Conservation (phyloP, 163 green algal genomes). For the Chloromonas sp. region DNA sequence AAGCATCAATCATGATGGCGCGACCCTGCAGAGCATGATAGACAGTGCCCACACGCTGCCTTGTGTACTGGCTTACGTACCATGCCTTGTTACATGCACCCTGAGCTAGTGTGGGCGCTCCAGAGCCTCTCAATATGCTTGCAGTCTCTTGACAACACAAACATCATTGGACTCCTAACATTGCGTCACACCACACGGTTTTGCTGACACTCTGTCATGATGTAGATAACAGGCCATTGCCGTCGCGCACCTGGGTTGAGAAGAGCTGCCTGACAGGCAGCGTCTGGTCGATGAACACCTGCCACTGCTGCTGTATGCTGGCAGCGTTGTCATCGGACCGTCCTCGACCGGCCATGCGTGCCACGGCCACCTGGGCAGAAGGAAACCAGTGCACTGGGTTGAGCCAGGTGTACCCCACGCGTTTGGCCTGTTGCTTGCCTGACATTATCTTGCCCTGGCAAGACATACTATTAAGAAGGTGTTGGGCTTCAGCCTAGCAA, state of each 20-base stretch:
- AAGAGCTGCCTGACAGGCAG: background rate
- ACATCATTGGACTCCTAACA: background rate
- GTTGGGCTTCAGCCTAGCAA: too few relatives aligned
- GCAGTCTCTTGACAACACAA: background rate
- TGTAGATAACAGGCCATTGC: background rate
- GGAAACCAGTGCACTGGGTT: background rate
- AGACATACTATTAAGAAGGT: too few relatives aligned
- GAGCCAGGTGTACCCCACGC: background rate
- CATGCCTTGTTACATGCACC: too few relatives aligned
- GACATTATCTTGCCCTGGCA: too few relatives aligned
- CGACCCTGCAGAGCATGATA: background rate
- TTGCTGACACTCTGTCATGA: background rate
- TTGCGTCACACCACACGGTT: too few relatives aligned
- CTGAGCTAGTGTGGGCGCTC: too few relatives aligned
- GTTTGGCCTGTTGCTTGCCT: too few relatives aligned
- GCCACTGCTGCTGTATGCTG: background rate
- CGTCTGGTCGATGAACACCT: background rate
- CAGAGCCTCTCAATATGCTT: background rate
- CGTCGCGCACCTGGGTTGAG: background rate
- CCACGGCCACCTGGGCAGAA: background rate
- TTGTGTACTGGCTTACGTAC: too few relatives aligned
- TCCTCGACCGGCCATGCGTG: too few relatives aligned
- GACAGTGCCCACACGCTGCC: background rate
- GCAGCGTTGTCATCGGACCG: background rate
- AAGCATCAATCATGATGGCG: background rate